These are phyloP conservation scores for Lagenidium sp. DNA, from an alignment of 352 stramenopile species.

Conservation along the genomic window DNA sequence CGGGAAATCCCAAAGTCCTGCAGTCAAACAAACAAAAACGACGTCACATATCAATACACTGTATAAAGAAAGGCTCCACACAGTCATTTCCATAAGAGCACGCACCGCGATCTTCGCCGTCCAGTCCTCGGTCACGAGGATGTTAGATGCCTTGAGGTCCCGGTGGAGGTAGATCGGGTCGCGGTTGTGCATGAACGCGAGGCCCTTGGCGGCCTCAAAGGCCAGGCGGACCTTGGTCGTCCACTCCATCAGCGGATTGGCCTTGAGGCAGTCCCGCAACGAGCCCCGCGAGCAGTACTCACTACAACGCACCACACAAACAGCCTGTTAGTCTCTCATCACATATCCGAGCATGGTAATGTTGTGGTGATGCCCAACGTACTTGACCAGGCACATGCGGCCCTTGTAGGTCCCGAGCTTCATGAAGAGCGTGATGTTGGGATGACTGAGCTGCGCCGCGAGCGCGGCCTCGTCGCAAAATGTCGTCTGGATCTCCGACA, in stretches of 20 bases:
- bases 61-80: too few relatives aligned
- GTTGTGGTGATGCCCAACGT: too few relatives aligned
- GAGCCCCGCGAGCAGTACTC: conserved; percentile 61
- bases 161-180: conserved; percentile 68
- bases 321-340: conserved; percentile 4
- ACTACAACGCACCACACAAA: conserved; percentile 15
- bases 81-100: too few relatives aligned
- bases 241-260: conserved; percentile 59
- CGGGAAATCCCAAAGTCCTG: conserved; percentile 66
- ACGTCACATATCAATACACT: too few relatives aligned
- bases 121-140: conserved; percentile 65
- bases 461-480: conserved; percentile 61
- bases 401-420: conserved; percentile 55
- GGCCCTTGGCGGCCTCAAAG: conserved; percentile 56
- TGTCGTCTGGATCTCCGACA: conserved; percentile 45
- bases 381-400: conserved; percentile 69
- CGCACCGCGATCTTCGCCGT: conserved; percentile 51
- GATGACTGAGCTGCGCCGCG: conserved; percentile 50
- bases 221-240: conserved; percentile 54
- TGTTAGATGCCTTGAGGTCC: conserved; percentile 69
- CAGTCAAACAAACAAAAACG: too few relatives aligned
- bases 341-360: background rate
- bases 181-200: conserved; percentile 75
- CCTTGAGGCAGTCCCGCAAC: conserved; percentile 46
- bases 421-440: conserved; percentile 74